A percentile compares a stretch with the other conserved stretches of the same genome.
phyloP scores from a whole-genome alignment of 2,329 filamentous ascomycete genomes.

The Clonostachys sp. region DNA sequence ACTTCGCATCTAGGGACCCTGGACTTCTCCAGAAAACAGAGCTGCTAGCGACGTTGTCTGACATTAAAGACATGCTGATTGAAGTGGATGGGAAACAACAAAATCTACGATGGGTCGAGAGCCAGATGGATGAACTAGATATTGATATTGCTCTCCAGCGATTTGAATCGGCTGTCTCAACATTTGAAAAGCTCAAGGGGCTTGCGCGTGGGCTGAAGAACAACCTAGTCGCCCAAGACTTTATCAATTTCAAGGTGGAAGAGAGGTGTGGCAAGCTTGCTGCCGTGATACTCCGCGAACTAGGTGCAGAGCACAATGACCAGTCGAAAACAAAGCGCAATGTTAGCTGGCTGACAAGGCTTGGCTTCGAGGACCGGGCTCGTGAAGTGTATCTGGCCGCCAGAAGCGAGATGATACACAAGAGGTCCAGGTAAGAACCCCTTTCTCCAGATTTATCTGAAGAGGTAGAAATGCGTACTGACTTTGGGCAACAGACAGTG shows the following conservation, averaged over 20 bases:
- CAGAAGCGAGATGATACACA: constrained; percentile 72
- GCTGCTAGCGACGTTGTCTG: constrained; percentile 71
- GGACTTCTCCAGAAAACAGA: constrained; percentile 75
- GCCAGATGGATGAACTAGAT: constrained; percentile 91
- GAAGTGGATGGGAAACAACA: constrained; percentile 97
- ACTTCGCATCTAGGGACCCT: constrained; percentile 75
- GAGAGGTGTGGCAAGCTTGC: constrained; percentile 77
- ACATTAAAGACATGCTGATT: constrained; percentile 82
- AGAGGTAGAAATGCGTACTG: background rate
- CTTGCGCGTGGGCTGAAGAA: constrained; percentile 77
- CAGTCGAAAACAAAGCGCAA: constrained; percentile 74
- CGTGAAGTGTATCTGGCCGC: constrained; percentile 82
- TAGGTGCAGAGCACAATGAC: constrained; percentile 75
- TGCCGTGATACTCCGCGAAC: constrained; percentile 68
- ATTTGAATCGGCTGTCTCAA: constrained; percentile 78
- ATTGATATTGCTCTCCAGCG: constrained; percentile 90
- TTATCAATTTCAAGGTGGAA: constrained; percentile 87
- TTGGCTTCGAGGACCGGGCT: constrained; percentile 88
- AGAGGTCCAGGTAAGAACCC: constrained; percentile 66
- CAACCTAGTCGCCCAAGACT: constrained; percentile 83
- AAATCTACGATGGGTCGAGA: constrained; percentile 92
- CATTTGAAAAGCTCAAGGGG: constrained; percentile 79
- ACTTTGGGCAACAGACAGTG: constrained; percentile 60
- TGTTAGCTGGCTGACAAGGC: constrained; percentile 75
- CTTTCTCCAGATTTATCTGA: background rate